Evolutionary conservation across 371 early-diverging fungal species (phyloP).

Genomic region (Mortierella polycephala): DNA sequence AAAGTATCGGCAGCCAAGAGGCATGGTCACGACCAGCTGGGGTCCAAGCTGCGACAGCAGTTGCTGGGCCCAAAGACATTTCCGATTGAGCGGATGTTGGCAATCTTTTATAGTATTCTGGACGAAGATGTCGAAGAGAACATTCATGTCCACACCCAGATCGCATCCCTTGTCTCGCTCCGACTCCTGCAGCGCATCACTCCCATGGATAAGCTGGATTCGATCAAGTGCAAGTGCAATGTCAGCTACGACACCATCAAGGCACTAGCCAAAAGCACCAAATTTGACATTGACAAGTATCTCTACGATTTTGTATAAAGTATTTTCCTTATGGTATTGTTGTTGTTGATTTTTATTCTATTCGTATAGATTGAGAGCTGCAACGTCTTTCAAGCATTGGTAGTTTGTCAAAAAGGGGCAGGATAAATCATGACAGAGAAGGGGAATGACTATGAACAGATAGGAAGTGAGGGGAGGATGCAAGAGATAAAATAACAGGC

Average conservation of each 20-base stretch:
- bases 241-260: constrained; percentile 81
- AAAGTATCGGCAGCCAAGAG: constrained; percentile 57
- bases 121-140: constrained; percentile 78
- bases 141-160: constrained; percentile 83
- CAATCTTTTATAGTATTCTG: constrained; percentile 92
- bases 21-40: constrained; percentile 56
- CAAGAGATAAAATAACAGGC: background rate
- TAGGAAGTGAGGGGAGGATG: background rate
- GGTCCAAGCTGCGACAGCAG: constrained; percentile 80
- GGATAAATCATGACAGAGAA: constrained; percentile 5
- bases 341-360: constrained; percentile 18
- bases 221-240: constrained; percentile 86
- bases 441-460: constrained; percentile 35
- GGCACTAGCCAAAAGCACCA: constrained; percentile 71
- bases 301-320: constrained; percentile 75
- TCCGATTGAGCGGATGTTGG: constrained; percentile 92
- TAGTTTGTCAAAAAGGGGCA: background rate
- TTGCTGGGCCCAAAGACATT: constrained; percentile 91
- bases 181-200: constrained; percentile 77
- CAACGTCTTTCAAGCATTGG: no score
- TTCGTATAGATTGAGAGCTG: constrained; percentile 3
- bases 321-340: no score
- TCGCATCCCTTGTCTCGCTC: constrained; percentile 81
- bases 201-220: constrained; percentile 78
- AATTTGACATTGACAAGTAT: constrained; percentile 86